Conservation (phyloP, 2,329 filamentous ascomycete species). For the Mycosphaerella arachidis region DNA sequence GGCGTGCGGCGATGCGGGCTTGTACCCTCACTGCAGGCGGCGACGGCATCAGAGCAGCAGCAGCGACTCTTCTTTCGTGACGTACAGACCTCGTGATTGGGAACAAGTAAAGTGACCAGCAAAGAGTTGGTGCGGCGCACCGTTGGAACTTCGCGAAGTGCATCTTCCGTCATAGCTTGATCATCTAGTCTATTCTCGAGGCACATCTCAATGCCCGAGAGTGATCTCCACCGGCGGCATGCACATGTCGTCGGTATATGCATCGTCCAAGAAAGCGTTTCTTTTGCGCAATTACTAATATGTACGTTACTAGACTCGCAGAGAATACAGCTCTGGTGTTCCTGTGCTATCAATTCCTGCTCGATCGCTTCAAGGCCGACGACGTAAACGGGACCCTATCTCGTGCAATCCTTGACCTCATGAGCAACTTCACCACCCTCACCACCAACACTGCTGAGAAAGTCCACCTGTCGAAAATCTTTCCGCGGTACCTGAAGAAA, state of each 20-base stretch:
- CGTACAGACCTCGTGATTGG: neutral
- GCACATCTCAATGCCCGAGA: neutral
- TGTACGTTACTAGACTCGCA: slow-evolving; percentile 12
- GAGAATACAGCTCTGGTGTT: slow-evolving; percentile 40
- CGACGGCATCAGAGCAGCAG: neutral
- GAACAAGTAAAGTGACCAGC: neutral
- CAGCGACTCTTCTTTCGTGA: neutral
- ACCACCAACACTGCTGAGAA: slow-evolving; percentile 57
- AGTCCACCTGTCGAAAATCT: slow-evolving; percentile 62
- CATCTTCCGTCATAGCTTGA: neutral
- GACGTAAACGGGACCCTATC: slow-evolving; percentile 42
- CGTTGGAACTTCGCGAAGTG: neutral
- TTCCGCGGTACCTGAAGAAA: slow-evolving; percentile 59
- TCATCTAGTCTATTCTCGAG: neutral
- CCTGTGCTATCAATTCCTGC: slow-evolving; percentile 46
- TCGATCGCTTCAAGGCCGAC: slow-evolving; percentile 44
- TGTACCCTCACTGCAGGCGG: neutral
- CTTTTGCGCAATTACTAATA: slow-evolving; percentile 8
- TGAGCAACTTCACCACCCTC: slow-evolving; percentile 59
- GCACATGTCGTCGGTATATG: neutral
- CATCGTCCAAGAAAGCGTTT: neutral
- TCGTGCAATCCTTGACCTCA: slow-evolving; percentile 48
- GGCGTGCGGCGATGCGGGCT: neutral
- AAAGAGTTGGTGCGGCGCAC: neutral
- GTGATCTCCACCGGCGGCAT: neutral